Evolutionary conservation across 2,329 filamentous ascomycete species (phyloP).

Genomic region (Geoglossum cookeanum): DNA sequence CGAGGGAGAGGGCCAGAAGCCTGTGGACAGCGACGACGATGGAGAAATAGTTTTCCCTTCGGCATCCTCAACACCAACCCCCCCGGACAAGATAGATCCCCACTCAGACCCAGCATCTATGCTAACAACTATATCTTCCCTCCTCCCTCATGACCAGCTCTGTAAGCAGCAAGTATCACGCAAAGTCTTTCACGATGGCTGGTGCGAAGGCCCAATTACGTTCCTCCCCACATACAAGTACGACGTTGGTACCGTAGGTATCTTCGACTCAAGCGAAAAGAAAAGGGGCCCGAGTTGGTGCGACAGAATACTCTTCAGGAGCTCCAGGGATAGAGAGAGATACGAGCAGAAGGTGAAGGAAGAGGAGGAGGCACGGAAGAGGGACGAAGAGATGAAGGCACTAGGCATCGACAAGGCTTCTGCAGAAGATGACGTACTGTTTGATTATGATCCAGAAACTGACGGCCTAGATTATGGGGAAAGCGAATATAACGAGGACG

Average conservation of each 20-base stretch:
- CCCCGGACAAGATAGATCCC: slow-evolving; percentile 47
- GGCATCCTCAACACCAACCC: slow-evolving; percentile 29
- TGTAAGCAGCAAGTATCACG: slow-evolving; percentile 49
- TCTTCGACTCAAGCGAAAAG: slow-evolving; percentile 94
- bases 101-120: slow-evolving; percentile 67
- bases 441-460: slow-evolving; percentile 73
- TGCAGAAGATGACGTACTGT: slow-evolving; percentile 49
- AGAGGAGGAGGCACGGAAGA: slow-evolving; percentile 45
- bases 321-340: slow-evolving; percentile 45
- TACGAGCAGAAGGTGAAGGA: slow-evolving; percentile 46
- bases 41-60: background rate
- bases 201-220: slow-evolving; percentile 70
- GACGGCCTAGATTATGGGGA: slow-evolving; percentile 40
- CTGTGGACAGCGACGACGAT: background rate
- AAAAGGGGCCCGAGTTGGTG: slow-evolving; percentile 89
- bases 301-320: slow-evolving; percentile 78
- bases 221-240: slow-evolving; percentile 97
- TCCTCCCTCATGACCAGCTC: slow-evolving; percentile 82
- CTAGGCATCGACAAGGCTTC: slow-evolving; percentile 53
- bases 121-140: slow-evolving; percentile 69
- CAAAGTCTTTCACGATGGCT: slow-evolving; percentile 81
- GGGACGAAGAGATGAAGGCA: slow-evolving; percentile 70
- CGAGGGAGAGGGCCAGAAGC: background rate
- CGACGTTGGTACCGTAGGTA: slow-evolving; percentile 76
- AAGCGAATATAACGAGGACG: slow-evolving; percentile 32